Conservation (phyloP, 768 basidiomycete genomes). For the Holtermanniella nyarrowii region DNA sequence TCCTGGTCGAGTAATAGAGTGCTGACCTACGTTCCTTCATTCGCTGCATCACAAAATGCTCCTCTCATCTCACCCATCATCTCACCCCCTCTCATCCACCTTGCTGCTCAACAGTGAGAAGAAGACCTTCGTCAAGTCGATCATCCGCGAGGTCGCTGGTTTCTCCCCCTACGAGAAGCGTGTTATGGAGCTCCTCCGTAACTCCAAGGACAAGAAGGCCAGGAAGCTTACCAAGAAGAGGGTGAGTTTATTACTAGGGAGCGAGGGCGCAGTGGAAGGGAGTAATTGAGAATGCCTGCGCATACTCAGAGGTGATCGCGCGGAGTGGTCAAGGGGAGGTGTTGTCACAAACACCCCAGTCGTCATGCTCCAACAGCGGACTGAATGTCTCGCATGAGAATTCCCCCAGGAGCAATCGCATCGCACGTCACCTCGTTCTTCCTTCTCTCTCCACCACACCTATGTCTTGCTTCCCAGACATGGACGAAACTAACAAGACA, state of each 20-base stretch:
- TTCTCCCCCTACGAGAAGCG: constrained; percentile 96
- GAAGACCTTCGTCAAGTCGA: constrained; percentile 84
- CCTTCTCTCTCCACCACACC: too few species aligned
- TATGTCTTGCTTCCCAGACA: too few species aligned
- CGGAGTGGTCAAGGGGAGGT: too few species aligned
- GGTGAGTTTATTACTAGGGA: constrained; percentile 49
- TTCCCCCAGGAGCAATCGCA: too few species aligned
- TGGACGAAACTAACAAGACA: too few species aligned
- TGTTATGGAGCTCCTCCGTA: constrained; percentile 94
- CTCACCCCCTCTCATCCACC: neutral
- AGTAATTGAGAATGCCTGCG: too few species aligned
- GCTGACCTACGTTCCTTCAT: neutral
- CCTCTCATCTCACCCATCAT: neutral
- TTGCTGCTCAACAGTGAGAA: constrained; percentile 47
- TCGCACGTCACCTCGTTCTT: too few species aligned
- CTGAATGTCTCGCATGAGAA: too few species aligned
- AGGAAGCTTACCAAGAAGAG: constrained; percentile 99
- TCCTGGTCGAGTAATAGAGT: neutral
- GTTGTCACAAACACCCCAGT: too few species aligned
- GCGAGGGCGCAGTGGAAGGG: neutral
- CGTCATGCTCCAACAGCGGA: too few species aligned
- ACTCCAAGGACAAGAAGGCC: constrained; percentile 99
- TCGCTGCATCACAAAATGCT: neutral
- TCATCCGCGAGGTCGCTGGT: constrained; percentile 93
- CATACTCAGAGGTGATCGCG: too few species aligned